phyloP scores from a whole-genome alignment of 2,329 filamentous ascomycete genomes.

The Fusarium poae region DNA sequence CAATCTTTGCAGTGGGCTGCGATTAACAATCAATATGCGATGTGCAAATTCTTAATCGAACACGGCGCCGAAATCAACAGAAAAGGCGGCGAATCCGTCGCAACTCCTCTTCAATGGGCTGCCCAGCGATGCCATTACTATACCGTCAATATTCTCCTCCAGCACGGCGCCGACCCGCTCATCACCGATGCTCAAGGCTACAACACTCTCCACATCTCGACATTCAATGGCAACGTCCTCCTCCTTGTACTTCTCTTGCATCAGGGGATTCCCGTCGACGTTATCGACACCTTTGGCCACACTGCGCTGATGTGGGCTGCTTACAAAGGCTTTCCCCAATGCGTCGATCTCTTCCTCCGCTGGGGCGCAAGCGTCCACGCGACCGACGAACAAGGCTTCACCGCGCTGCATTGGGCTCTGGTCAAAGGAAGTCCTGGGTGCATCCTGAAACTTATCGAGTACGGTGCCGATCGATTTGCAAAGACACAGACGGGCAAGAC shows the following conservation, averaged over 20 bases:
- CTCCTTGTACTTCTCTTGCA: slow-evolving; percentile 90
- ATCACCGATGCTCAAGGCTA: slow-evolving; percentile 95
- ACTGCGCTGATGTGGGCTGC: slow-evolving; percentile 98
- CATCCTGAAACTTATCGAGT: slow-evolving; percentile 94
- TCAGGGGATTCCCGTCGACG: slow-evolving; percentile 94
- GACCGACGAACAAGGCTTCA: slow-evolving; percentile 91
- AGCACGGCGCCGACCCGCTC: slow-evolving; percentile 91
- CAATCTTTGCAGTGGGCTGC: slow-evolving; percentile 82
- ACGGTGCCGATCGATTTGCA: slow-evolving; percentile 92
- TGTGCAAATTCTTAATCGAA: slow-evolving; percentile 94
- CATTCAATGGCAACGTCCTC: slow-evolving; percentile 95
- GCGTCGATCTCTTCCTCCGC: slow-evolving; percentile 90
- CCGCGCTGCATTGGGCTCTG: slow-evolving; percentile 94
- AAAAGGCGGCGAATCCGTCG: slow-evolving; percentile 94
- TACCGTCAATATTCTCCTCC: slow-evolving; percentile 90
- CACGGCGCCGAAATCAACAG: slow-evolving; percentile 90
- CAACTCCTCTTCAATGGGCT: slow-evolving; percentile 96
- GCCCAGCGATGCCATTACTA: slow-evolving; percentile 98
- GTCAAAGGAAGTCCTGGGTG: slow-evolving; percentile 92
- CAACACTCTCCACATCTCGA: slow-evolving; percentile 96
- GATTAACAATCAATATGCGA: slow-evolving; percentile 97
- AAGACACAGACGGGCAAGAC: slow-evolving; percentile 93
- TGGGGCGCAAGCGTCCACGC: slow-evolving; percentile 97
- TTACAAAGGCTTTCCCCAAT: slow-evolving; percentile 94
- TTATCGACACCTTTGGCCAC: slow-evolving; percentile 89